Evolutionary conservation across 768 basidiomycete genomes (phyloP).

Genomic region (Russula sp.): DNA sequence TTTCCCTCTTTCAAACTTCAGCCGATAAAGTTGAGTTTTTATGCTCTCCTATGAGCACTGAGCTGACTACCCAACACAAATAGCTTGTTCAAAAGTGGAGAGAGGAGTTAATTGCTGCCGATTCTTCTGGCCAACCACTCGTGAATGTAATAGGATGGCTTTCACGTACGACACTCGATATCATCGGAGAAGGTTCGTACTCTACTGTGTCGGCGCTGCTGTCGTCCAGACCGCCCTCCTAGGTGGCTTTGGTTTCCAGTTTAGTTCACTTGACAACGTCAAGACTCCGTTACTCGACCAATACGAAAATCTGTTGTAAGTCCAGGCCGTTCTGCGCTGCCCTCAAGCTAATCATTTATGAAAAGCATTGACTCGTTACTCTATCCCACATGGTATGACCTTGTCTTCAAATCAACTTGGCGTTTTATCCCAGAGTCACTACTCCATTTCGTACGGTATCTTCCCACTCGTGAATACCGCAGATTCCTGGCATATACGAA

Average conservation of each 20-base stretch:
- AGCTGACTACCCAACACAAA: not conserved
- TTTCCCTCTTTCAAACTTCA: not conserved
- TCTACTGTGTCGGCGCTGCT: not conserved
- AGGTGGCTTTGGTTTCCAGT: not conserved
- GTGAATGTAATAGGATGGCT: not conserved
- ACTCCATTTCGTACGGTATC: not conserved
- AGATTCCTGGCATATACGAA: not conserved
- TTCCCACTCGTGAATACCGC: not conserved
- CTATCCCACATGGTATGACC: not conserved
- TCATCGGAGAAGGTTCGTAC: not conserved
- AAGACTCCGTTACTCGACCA: conserved; percentile 5
- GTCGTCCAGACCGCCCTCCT: not conserved
- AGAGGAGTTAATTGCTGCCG: not conserved
- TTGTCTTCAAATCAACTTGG: not conserved
- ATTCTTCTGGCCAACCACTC: not conserved
- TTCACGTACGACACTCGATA: not conserved
- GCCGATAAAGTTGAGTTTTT: not conserved
- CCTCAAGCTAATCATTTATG: not conserved
- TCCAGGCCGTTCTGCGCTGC: not conserved
- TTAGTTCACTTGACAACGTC: not conserved
- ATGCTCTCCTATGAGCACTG: too few relatives aligned
- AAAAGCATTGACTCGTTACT: not conserved
- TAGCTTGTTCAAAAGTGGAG: not conserved
- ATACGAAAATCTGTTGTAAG: conserved; percentile 25
- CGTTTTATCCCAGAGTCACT: not conserved